Base-by-base conservation (phyloP, 1,284 basidiomycete species). In the Pseudozyma sp. region DNA sequence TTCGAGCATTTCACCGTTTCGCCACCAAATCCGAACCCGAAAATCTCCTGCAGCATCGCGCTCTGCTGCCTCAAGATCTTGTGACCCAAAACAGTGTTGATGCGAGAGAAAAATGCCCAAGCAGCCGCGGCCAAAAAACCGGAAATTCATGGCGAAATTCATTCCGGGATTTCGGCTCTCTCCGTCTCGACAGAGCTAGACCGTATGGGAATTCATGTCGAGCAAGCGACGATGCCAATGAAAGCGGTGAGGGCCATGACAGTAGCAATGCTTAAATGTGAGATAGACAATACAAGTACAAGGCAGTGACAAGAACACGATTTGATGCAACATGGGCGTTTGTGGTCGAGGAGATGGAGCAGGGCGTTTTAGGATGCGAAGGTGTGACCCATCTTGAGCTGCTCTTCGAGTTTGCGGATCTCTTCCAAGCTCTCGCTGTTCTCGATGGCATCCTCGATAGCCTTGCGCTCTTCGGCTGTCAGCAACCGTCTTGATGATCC, bases 401-500 rank as follows among this genome's bases (percentile, higher is more conserved):
- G 79, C 51, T 83, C 80, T 47, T 83, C 81, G 31, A 83, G 53
- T 17, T 66, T 73, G 19, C 77, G 71, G 14, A 83, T 81, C 67
- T 82, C 81, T 79, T 97, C 96, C 62, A 94, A 89, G 47, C 92
- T 95, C 53, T 90, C 91, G 33, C 95, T 96, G 69, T 90, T 90
- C 69, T 92, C 92, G 80, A 98, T 94, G 16, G 95, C 94, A 65
- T 91, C 90, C 83, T 92, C 92, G 72, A 98, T 92, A 78, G 91
- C 90, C 80, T 92, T 91, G 82, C 92, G 92, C 83, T 98, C 95
- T 79, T 96, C 93, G 73, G 92, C 92, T 17, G 93, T 94, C 90
- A 98, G 92, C 77, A 95, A 86, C 53, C 94, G 88, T 7, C 94
- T 87, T 62, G 87, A 86, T 10, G 78, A 75, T 5, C 75, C 78